Evolutionary conservation across 495 filamentous ascomycete species (phyloP).

Genomic region (Tuber microsphaerosporum): DNA sequence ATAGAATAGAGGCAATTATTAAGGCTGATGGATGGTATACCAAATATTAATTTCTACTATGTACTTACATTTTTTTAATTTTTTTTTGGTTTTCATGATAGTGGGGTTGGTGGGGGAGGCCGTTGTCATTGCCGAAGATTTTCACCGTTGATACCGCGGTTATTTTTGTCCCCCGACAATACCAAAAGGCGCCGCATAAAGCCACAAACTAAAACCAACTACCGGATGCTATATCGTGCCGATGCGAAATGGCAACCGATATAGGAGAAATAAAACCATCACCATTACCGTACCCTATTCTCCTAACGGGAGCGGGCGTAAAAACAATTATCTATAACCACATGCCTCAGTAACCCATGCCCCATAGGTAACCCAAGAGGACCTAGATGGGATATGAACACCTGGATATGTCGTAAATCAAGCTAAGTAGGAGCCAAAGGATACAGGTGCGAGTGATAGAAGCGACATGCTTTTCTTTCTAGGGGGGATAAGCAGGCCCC

Average conservation of each 20-base stretch:
- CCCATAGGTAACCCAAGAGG: background rate
- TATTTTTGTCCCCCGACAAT: no score
- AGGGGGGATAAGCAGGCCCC: background rate
- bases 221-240: no score
- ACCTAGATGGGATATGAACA: background rate
- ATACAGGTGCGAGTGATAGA: constrained; percentile 12
- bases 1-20: no score
- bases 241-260: background rate
- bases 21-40: no score
- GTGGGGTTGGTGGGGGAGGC: no score
- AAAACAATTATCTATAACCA: background rate
- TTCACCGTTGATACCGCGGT: no score
- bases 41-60: no score
- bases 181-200: background rate
- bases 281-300: background rate
- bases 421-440: no score
- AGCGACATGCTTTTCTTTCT: constrained; percentile 14
- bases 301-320: background rate
- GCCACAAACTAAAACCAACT: background rate
- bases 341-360: no score
- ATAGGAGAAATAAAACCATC: background rate
- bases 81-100: no score
- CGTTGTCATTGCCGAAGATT: no score
- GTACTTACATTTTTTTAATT: no score
- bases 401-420: constrained; percentile 1